These are phyloP conservation scores for Thermothielavioides terrestris DNA, from an alignment of 495 filamentous ascomycete species.

Conservation along the genomic window DNA sequence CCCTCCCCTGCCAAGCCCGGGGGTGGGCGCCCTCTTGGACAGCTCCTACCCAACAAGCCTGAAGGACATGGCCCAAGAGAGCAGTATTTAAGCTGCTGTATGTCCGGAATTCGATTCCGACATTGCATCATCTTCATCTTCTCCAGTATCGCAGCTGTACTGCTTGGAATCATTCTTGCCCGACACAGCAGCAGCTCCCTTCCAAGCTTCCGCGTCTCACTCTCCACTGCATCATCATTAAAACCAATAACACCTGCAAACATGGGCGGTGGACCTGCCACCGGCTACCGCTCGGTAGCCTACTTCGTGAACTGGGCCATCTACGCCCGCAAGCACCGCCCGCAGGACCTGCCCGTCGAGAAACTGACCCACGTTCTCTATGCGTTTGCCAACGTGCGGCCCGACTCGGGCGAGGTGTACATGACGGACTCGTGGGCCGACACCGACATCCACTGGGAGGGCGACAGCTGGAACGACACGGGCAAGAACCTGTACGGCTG, in stretches of 20 bases:
- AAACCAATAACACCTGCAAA: conserved; percentile 12
- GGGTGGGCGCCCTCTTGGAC: conserved; percentile 2
- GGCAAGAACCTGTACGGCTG: conserved; percentile 82
- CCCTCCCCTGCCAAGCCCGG: background rate
- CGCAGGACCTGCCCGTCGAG: conserved; percentile 77
- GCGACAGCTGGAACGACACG: conserved; percentile 62
- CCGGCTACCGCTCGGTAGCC: conserved; percentile 58
- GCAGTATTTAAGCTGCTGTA: background rate
- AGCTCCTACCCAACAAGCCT: background rate
- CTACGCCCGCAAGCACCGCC: conserved; percentile 78
- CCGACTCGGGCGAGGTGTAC: conserved; percentile 56
- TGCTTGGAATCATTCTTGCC: background rate
- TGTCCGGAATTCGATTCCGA: background rate
- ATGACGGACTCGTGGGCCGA: conserved; percentile 82
- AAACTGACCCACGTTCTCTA: conserved; percentile 88
- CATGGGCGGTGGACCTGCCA: conserved; percentile 38
- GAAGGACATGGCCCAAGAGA: background rate
- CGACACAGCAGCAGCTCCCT: background rate
- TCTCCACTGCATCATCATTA: background rate
- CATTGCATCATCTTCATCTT: background rate
- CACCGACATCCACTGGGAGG: conserved; percentile 80
- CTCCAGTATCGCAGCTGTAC: background rate
- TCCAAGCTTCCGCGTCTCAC: background rate
- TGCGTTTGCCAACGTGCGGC: conserved; percentile 58
- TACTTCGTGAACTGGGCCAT: conserved; percentile 96